phyloP scores from a whole-genome alignment of 805 yeast species.

The Candida loeiensis region DNA sequence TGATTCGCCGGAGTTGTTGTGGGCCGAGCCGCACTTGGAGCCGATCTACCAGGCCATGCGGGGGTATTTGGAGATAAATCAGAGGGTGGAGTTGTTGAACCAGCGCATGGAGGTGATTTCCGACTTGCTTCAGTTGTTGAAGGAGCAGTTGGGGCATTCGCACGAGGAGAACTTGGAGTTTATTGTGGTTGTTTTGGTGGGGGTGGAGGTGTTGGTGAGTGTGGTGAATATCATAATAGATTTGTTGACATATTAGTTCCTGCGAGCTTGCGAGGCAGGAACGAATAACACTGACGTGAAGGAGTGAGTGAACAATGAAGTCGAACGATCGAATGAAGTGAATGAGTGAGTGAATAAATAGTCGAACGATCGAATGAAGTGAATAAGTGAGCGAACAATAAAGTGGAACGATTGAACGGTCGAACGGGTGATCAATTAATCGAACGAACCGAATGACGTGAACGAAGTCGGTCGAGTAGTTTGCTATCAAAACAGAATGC shows the following conservation, averaged over 20 bases:
- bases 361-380: too few species aligned
- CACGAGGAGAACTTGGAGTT: slow-evolving; percentile 88
- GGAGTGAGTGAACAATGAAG: too few species aligned
- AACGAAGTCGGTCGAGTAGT: too few species aligned
- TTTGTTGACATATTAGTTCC: slow-evolving; percentile 29
- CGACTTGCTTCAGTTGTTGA: slow-evolving; percentile 90
- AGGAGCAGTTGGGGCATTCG: slow-evolving; percentile 94
- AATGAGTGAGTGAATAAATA: too few species aligned
- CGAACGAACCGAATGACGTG: too few species aligned
- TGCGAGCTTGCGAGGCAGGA: background rate
- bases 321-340: too few species aligned
- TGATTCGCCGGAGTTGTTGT: slow-evolving; percentile 97
- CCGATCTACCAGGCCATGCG: slow-evolving; percentile 97
- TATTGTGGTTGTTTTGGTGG: slow-evolving; percentile 85
- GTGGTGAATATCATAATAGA: slow-evolving; percentile 73
- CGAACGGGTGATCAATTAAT: too few species aligned
- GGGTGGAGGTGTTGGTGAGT: slow-evolving; percentile 88
- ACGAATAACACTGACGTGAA: background rate
- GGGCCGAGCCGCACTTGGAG: slow-evolving; percentile 98
- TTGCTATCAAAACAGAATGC: too few species aligned
- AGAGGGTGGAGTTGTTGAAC: slow-evolving; percentile 82
- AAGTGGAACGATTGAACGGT: too few species aligned
- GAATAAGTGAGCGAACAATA: too few species aligned
- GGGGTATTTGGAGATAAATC: slow-evolving; percentile 92
- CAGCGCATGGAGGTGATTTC: slow-evolving; percentile 92